Conservation (phyloP, 495 filamentous ascomycete species). For the Hypoxylon intermedium region DNA sequence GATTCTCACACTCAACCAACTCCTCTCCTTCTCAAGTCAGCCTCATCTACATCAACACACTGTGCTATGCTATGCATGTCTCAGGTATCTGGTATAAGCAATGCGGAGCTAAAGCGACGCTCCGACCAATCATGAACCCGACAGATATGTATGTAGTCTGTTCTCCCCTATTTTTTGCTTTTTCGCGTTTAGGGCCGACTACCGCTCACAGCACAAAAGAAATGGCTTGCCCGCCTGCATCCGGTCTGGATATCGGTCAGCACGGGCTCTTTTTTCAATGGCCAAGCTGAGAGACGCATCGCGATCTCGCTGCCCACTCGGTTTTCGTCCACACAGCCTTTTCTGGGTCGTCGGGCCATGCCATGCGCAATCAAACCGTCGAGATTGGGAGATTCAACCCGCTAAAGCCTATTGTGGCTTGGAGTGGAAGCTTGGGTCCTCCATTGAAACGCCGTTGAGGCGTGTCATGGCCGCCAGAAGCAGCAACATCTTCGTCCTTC, state of each 20-base stretch:
- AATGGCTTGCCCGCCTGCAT: conserved; percentile 26
- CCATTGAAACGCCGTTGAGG: neutral
- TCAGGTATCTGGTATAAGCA: conserved; percentile 13
- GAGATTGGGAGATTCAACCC: conserved; percentile 19
- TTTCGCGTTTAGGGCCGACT: conserved; percentile 32
- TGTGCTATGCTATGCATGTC: conserved; percentile 9
- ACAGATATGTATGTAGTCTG: conserved; percentile 22
- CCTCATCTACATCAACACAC: conserved; percentile 21
- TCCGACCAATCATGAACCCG: conserved; percentile 27
- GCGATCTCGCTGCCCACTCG: conserved; percentile 16
- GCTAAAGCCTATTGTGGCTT: conserved; percentile 12
- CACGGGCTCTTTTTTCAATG: conserved; percentile 20
- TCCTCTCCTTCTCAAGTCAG: conserved; percentile 6
- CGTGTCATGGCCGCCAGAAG: conserved; percentile 1
- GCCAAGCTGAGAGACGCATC: conserved; percentile 9
- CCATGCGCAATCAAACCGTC: conserved; percentile 16
- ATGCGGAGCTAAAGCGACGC: conserved; percentile 27
- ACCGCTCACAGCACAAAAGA: conserved; percentile 20
- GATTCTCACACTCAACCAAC: neutral
- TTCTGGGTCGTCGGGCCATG: conserved; percentile 18
- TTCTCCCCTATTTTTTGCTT: conserved; percentile 26
- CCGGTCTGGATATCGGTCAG: conserved; percentile 37
- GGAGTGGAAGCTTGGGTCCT: conserved; percentile 12
- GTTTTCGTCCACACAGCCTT: conserved; percentile 20
- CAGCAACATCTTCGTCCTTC: conserved; percentile 9